phyloP scores from a whole-genome alignment of 2,329 filamentous ascomycete species.

The Aspergillus sp. region DNA sequence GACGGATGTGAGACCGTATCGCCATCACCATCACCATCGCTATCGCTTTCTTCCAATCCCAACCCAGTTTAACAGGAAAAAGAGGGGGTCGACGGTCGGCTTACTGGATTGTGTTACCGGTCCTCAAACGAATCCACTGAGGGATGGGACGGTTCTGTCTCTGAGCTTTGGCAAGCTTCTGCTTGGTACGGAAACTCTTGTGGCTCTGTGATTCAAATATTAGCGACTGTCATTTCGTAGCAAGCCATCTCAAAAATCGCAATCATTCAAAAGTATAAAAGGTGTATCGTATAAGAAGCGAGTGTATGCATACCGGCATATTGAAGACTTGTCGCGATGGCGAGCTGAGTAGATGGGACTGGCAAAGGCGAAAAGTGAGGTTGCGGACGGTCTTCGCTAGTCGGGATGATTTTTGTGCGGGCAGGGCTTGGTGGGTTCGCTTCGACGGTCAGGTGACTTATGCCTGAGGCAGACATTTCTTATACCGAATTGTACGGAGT shows the following conservation, averaged over 20 bases:
- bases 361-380: slow-evolving; percentile 18
- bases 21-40: too few relatives aligned
- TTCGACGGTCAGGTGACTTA: slow-evolving; percentile 30
- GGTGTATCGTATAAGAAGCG: background rate
- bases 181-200: slow-evolving; percentile 99
- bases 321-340: slow-evolving; percentile 41
- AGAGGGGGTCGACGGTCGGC: slow-evolving; percentile 26
- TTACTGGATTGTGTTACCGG: slow-evolving; percentile 99
- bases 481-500: background rate
- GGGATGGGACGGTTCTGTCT: slow-evolving; percentile 99
- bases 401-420: slow-evolving; percentile 33
- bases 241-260: background rate
- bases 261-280: background rate
- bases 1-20: too few relatives aligned
- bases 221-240: slow-evolving; percentile 2
- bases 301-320: slow-evolving; percentile 44
- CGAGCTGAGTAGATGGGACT: slow-evolving; percentile 30
- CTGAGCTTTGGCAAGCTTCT: slow-evolving; percentile 99
- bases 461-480: slow-evolving; percentile 12
- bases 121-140: slow-evolving; percentile 98
- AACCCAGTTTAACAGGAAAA: background rate
- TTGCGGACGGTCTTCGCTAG: slow-evolving; percentile 25
- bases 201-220: slow-evolving; percentile 61
- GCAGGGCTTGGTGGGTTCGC: slow-evolving; percentile 34
- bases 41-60: too few relatives aligned